A percentile compares a stretch with the other conserved stretches of the same genome.
phyloP scores from a whole-genome alignment of 306 rosid species.

The Fragaria iinumae region DNA sequence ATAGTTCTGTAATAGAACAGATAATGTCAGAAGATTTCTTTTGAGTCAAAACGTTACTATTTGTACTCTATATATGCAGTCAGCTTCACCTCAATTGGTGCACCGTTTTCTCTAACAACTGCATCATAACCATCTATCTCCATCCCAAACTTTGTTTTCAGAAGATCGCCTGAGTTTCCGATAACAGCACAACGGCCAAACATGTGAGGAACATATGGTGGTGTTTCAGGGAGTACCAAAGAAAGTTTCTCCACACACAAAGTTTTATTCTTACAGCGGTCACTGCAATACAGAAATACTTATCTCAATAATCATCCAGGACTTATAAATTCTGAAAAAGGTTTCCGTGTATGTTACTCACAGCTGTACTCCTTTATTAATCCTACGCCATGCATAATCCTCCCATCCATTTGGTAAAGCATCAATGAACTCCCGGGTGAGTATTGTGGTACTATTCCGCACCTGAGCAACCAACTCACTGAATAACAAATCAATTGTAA shows the following conservation, averaged over 20 bases:
- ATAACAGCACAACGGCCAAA: constrained; percentile 95
- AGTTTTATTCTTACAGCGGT: constrained; percentile 72
- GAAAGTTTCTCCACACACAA: constrained; percentile 87
- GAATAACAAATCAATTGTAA: constrained; percentile 43
- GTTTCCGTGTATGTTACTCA: constrained; percentile 41
- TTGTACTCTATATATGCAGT: constrained; percentile 9
- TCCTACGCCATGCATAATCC: constrained; percentile 98
- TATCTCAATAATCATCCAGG: constrained; percentile 4
- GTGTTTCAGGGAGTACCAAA: constrained; percentile 83
- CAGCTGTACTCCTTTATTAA: constrained; percentile 87
- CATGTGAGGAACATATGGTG: constrained; percentile 82
- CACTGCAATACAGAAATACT: constrained; percentile 50
- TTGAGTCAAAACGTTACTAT: constrained; percentile 12
- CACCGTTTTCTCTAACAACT: constrained; percentile 95
- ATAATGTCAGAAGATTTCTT: constrained; percentile 18
- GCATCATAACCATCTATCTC: constrained; percentile 87
- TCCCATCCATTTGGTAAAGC: constrained; percentile 97
- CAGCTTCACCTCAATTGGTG: constrained; percentile 69
- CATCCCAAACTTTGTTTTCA: constrained; percentile 84
- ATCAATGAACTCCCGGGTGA: constrained; percentile 88
- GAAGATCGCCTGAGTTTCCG: constrained; percentile 95
- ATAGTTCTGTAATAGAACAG: constrained; percentile 61
- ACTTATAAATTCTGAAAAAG: constrained; percentile 6
- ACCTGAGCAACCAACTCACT: constrained; percentile 74
- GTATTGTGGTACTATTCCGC: constrained; percentile 91